Evolutionary conservation across 1,284 basidiomycete species (phyloP), one percentile per base, ranked within the genome.

Genomic region (Ustilago trichophora): DNA sequence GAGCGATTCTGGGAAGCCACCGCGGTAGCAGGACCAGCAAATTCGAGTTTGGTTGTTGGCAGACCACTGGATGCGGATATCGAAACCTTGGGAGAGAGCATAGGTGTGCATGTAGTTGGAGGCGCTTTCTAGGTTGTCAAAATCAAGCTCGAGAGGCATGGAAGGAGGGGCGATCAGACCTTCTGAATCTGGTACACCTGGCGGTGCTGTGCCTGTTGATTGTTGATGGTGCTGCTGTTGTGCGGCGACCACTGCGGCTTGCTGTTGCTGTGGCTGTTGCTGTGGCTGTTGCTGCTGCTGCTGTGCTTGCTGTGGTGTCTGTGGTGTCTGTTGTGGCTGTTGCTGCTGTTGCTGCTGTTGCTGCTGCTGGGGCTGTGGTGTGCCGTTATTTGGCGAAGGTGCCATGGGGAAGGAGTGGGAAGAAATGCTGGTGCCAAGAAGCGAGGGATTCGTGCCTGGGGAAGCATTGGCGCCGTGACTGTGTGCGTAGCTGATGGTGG

Each of bases 41-140:
- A 69, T 69, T 16, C 66, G 55, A 1, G 66, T 69, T 37, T 69
- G 66, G 42, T 69, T 64, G 56, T 69, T 69, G 56, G 66, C 59
- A 16, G 66, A 69, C 66, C 66, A 69, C 36, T 69, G 66, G 34
- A 69, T 69, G 35, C 66, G 66, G 21, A 69, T 69, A 48, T 69
- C 66, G 21, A 69, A 69, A n/a, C 66, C 66, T 32, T 69, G 66
- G 8, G 66, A 69, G 51, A 64, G 56, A 2, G 66, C 66, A 19
- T 69, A 69, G 32, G 60, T 69, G 48, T 69, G 66, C 55, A 69
- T 69, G 66, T 69, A 69, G 52, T 64, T 69, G 44, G 59, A 64
- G 21, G 66, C 66, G 31, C 48, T 56, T 31, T 69, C 66, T 36
- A 69, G 66, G 12, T 64, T 69, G 52, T 69, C 66, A 46, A 69